A percentile compares a stretch with the other conserved stretches of the same genome.
These are phyloP conservation scores for Alternaria dauci DNA, from an alignment of 2,329 filamentous ascomycete species.

Conservation along the genomic window DNA sequence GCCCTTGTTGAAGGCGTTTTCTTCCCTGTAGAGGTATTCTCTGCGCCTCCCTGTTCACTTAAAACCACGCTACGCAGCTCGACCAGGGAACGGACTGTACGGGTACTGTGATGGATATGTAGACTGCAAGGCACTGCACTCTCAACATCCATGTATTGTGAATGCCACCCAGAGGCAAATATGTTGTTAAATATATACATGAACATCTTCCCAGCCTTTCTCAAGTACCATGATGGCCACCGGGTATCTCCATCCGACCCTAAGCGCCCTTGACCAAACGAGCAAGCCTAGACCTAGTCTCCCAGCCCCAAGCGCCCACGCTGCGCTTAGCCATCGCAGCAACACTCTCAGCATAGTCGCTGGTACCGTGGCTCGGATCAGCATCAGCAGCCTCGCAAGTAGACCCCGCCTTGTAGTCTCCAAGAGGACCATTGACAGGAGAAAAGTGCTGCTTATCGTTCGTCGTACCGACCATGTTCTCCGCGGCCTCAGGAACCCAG, in stretches of 20 bases:
- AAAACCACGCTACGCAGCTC: too few relatives aligned
- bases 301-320: conserved; percentile 28
- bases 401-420: conserved; percentile 41
- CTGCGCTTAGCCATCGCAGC: conserved; percentile 32
- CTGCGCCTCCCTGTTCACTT: too few relatives aligned
- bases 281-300: conserved; percentile 25
- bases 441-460: conserved; percentile 48
- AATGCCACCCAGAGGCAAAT: background rate
- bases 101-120: background rate
- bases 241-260: background rate
- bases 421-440: conserved; percentile 48
- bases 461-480: conserved; percentile 54
- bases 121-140: background rate
- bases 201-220: background rate
- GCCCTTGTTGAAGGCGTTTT: too few relatives aligned
- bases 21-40: too few relatives aligned
- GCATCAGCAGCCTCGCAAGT: conserved; percentile 52
- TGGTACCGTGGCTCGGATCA: conserved; percentile 54
- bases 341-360: conserved; percentile 53
- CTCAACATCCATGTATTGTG: background rate
- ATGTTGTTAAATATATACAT: conserved; percentile 12
- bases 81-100: too few relatives aligned
- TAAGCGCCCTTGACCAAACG: conserved; percentile 8
- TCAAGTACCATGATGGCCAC: background rate
- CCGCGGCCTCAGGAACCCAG: conserved; percentile 54